A percentile compares a stretch with the other conserved stretches of the same genome.
phyloP scores from a whole-genome alignment of 208 protist species.

The Leishmania guyanensis region DNA sequence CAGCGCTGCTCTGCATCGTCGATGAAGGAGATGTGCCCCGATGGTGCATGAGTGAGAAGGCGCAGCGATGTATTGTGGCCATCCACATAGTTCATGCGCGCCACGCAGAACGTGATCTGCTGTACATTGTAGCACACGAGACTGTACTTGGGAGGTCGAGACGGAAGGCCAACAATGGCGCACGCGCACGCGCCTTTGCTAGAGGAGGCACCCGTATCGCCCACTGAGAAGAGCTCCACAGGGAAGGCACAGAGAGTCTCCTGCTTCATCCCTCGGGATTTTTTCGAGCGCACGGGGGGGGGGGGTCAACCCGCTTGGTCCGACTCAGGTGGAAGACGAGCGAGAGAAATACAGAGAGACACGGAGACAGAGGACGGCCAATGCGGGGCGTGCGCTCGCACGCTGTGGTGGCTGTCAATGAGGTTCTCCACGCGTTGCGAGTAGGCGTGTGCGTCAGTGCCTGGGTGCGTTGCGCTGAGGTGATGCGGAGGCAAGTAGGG shows the following conservation, averaged over 20 bases:
- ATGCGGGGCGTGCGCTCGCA: not conserved
- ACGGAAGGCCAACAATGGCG: slow-evolving; percentile 60
- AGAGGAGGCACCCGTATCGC: slow-evolving; percentile 41
- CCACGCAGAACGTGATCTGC: slow-evolving; percentile 69
- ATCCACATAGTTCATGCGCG: slow-evolving; percentile 42
- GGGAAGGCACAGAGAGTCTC: slow-evolving; percentile 64
- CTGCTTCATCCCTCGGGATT: slow-evolving; percentile 47
- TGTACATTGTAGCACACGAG: slow-evolving; percentile 82
- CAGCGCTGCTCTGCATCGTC: slow-evolving; percentile 60
- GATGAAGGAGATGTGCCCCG: slow-evolving; percentile 70
- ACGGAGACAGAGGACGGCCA: not conserved
- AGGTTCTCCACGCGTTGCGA: not conserved
- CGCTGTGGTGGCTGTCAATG: not conserved
- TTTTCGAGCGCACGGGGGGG: not conserved
- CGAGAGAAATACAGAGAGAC: not conserved
- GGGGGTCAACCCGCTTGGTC: not conserved
- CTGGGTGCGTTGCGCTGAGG: not conserved
- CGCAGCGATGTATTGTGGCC: slow-evolving; percentile 47
- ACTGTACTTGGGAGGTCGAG: slow-evolving; percentile 65
- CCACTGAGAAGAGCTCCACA: slow-evolving; percentile 51
- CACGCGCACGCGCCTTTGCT: slow-evolving; percentile 68
- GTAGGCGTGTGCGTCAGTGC: not conserved
- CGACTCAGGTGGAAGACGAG: not conserved
- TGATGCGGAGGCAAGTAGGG: not conserved
- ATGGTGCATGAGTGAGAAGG: slow-evolving; percentile 46